Evolutionary conservation across 441 rosid species (phyloP).

Genomic region (Gossypium aridum): DNA sequence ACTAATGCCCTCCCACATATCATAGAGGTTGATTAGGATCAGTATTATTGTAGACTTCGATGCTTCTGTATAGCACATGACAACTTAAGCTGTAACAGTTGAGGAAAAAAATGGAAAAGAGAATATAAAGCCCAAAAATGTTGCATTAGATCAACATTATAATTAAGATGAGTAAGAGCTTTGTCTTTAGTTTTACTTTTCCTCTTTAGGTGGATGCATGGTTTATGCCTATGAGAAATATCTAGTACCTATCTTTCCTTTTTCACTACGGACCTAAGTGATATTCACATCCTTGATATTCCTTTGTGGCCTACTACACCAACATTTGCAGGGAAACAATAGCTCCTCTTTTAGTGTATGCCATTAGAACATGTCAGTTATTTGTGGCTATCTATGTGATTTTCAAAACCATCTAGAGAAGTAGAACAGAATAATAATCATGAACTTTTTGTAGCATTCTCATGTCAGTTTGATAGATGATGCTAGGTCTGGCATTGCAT

Average conservation of each 20-base stretch:
- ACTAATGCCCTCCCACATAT: neutral
- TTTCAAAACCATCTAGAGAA: conserved; percentile 1
- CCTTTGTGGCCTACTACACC: neutral
- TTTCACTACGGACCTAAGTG: neutral
- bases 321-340: neutral
- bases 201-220: neutral
- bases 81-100: neutral
- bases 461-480: neutral
- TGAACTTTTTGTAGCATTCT: neutral
- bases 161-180: neutral
- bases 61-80: neutral
- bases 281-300: neutral
- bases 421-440: neutral
- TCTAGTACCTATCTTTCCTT: neutral
- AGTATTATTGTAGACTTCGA: neutral
- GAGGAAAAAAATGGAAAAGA: neutral
- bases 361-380: neutral
- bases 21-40: neutral
- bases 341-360: neutral
- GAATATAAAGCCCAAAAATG: neutral
- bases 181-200: neutral
- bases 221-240: neutral
- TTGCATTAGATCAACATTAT: neutral
- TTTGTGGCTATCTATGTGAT: neutral
- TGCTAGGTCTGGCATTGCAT: neutral